Percentiles rank a stretch among this genome's conserved stretches.
Conservation (phyloP, 768 basidiomycete species). For the Hypholoma sublateritium region DNA sequence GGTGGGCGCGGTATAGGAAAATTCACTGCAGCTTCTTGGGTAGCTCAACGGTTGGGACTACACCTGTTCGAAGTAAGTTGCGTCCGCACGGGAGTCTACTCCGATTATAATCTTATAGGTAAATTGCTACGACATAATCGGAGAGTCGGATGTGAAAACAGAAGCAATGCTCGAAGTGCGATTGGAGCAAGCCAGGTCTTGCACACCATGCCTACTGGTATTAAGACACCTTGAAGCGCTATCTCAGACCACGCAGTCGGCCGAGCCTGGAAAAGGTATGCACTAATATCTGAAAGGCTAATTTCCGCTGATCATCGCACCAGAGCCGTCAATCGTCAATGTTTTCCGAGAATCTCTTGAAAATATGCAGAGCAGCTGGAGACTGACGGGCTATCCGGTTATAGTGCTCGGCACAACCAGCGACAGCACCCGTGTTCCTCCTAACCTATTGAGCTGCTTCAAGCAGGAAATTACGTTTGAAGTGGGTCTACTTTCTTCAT, state of each 20-base stretch:
- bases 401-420: constrained; percentile 74
- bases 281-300: not conserved
- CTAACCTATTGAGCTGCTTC: constrained; percentile 66
- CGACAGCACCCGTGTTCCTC: constrained; percentile 63
- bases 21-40: constrained; percentile 55
- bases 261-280: constrained; percentile 68
- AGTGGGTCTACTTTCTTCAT: constrained; percentile 36
- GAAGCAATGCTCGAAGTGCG: constrained; percentile 70
- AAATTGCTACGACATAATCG: constrained; percentile 81
- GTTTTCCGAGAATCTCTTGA: constrained; percentile 64
- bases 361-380: constrained; percentile 56
- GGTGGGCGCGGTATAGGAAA: constrained; percentile 86
- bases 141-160: constrained; percentile 75
- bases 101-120: constrained; percentile 46
- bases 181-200: constrained; percentile 74
- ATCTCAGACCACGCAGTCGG: constrained; percentile 60
- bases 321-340: constrained; percentile 59
- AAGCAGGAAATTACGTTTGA: constrained; percentile 83
- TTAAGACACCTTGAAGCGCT: constrained; percentile 83
- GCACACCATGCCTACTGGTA: constrained; percentile 84
- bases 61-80: constrained; percentile 72
- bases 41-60: constrained; percentile 66
- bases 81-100: not conserved
- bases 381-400: constrained; percentile 64
- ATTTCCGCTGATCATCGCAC: too few species aligned